Conservation (phyloP, 768 basidiomycete genomes). For the Macrolepiota fuliginosa region DNA sequence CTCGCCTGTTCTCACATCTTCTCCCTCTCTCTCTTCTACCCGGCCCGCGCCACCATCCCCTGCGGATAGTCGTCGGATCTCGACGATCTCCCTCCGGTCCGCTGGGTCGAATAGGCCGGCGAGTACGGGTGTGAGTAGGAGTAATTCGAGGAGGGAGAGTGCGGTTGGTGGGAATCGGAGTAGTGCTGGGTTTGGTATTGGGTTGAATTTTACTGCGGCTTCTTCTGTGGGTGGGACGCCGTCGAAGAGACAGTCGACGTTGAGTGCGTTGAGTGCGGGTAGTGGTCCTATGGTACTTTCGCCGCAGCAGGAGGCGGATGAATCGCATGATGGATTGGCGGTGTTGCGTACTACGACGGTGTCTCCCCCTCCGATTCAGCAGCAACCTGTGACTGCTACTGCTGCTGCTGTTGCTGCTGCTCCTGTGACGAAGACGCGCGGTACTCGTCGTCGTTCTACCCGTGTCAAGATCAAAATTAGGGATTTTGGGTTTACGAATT, state of each 20-base stretch:
- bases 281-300: neutral
- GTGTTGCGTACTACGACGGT: neutral
- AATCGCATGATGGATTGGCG: neutral
- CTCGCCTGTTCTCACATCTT: neutral
- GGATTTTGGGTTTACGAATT: constrained; percentile 36
- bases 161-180: neutral
- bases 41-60: constrained; percentile 1
- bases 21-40: neutral
- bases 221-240: neutral
- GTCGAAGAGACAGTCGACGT: neutral
- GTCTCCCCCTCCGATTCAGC: neutral
- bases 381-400: neutral
- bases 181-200: neutral
- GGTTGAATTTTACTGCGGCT: neutral
- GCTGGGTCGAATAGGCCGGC: neutral
- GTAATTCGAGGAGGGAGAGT: neutral
- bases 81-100: neutral
- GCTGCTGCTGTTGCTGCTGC: neutral
- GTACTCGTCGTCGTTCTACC: neutral
- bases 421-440: neutral
- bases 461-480: constrained; percentile 33
- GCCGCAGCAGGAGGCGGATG: neutral
- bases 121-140: neutral
- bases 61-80: constrained; percentile 1
- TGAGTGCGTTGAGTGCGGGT: neutral